Conservation (phyloP, 2,329 filamentous ascomycete species). For the Sclerotinia glacialis region DNA sequence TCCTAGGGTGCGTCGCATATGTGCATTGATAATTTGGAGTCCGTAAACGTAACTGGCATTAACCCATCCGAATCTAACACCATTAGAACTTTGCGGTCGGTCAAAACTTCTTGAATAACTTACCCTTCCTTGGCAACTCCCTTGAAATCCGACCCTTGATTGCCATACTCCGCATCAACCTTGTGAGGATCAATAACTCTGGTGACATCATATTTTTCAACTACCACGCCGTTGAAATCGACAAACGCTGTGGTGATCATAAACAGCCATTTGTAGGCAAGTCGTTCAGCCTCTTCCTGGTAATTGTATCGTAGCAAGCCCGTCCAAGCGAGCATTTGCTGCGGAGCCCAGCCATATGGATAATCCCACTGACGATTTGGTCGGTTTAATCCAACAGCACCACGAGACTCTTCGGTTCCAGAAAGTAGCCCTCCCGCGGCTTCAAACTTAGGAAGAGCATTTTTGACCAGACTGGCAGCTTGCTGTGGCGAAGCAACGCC, state of each 20-base stretch:
- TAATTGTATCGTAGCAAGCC: constrained; percentile 90
- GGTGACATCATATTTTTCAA: constrained; percentile 98
- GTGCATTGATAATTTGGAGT: constrained; percentile 80
- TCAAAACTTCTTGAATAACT: constrained; percentile 43
- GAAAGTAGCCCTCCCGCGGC: constrained; percentile 83
- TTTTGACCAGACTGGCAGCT: constrained; percentile 76
- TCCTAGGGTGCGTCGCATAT: constrained; percentile 85
- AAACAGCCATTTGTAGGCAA: constrained; percentile 95
- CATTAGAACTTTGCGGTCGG: constrained; percentile 30
- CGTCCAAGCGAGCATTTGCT: constrained; percentile 97
- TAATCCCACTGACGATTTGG: constrained; percentile 99
- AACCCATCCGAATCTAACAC: constrained; percentile 87
- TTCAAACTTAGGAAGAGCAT: constrained; percentile 84
- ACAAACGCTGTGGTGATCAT: constrained; percentile 99
- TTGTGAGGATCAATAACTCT: constrained; percentile 84
- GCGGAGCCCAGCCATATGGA: constrained; percentile 96
- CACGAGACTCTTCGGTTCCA: constrained; percentile 85
- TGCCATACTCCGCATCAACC: constrained; percentile 96
- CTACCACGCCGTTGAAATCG: constrained; percentile 96
- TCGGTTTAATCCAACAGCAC: constrained; percentile 71
- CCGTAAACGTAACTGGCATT: constrained; percentile 97
- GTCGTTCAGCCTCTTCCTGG: constrained; percentile 78
- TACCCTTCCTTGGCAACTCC: constrained; percentile 94
- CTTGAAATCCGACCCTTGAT: constrained; percentile 93
- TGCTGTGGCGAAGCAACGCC: constrained; percentile 82